phyloP scores from a whole-genome alignment of 768 basidiomycete genomes.

The Amanita thiersii region DNA sequence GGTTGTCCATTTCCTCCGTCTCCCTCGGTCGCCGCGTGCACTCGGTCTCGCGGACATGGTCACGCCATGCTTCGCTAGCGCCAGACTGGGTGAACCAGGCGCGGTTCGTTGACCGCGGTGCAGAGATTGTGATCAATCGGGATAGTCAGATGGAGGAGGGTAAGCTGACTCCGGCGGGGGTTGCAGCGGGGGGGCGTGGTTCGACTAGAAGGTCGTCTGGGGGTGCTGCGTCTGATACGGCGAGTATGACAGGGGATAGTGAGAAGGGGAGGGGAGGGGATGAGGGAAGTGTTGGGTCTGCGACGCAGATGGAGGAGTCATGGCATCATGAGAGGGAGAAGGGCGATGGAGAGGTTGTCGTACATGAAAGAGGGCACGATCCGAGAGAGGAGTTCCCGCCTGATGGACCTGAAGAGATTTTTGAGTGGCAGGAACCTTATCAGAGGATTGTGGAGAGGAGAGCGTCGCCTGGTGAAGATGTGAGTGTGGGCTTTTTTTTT shows the following conservation, averaged over 20 bases:
- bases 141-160: constrained; percentile 49
- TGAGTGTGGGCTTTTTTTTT: constrained; percentile 21
- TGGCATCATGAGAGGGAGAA: constrained; percentile 4
- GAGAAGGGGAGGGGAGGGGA: too few relatives aligned
- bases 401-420: constrained; percentile 11
- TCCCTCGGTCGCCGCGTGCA: constrained; percentile 90
- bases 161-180: constrained; percentile 11
- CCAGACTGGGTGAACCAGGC: constrained; percentile 84
- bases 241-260: too few relatives aligned
- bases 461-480: constrained; percentile 55
- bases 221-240: too few relatives aligned
- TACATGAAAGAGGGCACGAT: too few relatives aligned
- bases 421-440: constrained; percentile 69
- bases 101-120: constrained; percentile 57
- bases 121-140: constrained; percentile 81
- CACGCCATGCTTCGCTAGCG: constrained; percentile 45
- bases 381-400: constrained; percentile 6
- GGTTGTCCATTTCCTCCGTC: constrained; percentile 91
- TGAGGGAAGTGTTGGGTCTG: too few relatives aligned
- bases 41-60: constrained; percentile 84
- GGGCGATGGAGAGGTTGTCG: too few relatives aligned
- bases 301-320: background rate
- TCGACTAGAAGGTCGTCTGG: too few relatives aligned
- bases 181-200: too few relatives aligned
- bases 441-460: constrained; percentile 59